Conservation (phyloP, 2,329 filamentous ascomycete species). For the Neonectria neomacrospora region DNA sequence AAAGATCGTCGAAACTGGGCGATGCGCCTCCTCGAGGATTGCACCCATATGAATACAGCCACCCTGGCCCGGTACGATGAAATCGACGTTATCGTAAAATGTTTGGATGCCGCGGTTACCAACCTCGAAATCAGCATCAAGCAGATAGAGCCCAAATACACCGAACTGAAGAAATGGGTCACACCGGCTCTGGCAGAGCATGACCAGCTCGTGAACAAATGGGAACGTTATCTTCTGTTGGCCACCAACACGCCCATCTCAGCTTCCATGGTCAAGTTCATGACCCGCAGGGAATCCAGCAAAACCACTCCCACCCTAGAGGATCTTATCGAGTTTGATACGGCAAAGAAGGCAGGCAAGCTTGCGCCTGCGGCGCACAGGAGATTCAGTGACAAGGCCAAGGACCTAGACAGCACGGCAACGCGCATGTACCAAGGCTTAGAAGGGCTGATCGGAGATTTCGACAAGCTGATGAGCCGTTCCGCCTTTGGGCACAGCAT, state of each 20-base stretch:
- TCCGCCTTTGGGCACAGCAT: conserved; percentile 67
- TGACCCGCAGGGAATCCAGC: conserved; percentile 61
- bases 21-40: conserved; percentile 74
- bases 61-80: conserved; percentile 76
- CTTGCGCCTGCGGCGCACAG: conserved; percentile 68
- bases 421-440: conserved; percentile 70
- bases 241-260: conserved; percentile 74
- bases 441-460: conserved; percentile 69
- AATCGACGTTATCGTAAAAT: conserved; percentile 80
- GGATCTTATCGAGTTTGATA: conserved; percentile 80
- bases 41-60: conserved; percentile 70
- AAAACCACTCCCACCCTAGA: conserved; percentile 70
- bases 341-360: conserved; percentile 77
- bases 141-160: conserved; percentile 76
- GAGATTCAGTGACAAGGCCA: conserved; percentile 68
- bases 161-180: conserved; percentile 77
- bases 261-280: conserved; percentile 72
- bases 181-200: conserved; percentile 75
- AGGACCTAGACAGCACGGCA: conserved; percentile 70
- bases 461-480: conserved; percentile 67
- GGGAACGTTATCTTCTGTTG: conserved; percentile 75
- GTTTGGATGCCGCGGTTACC: conserved; percentile 84
- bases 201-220: conserved; percentile 68
- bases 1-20: conserved; percentile 85
- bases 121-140: conserved; percentile 84